Base-by-base conservation (phyloP, 2,329 filamentous ascomycete species). In the Nothophaeocryptopus gaeumannii region DNA sequence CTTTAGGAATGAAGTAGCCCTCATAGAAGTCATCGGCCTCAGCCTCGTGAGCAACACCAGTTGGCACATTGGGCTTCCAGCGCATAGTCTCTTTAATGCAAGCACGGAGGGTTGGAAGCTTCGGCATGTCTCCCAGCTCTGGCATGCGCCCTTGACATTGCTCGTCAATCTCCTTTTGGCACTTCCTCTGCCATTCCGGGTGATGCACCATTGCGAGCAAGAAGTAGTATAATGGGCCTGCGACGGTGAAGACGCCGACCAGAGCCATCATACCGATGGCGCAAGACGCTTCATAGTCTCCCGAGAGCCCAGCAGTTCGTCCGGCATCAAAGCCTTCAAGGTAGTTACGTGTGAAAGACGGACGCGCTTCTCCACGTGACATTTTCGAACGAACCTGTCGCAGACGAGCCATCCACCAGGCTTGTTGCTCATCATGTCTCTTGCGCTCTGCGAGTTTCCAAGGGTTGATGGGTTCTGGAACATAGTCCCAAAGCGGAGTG, bases 401-500 rank as follows among this genome's bases (percentile, higher is more conserved):
- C 0, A 78, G 63, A n/a, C 70, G 68, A 5, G 74, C 65, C 74
- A 78, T 75, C 72, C 75, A 80, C 72, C 76, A 79, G 0, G 63
- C 71, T 52, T 78, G 73, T 52, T 80, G 77, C 33, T 74, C 72
- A 38, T 79, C 77, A 55, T 79, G 77, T 14, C 78, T 72, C 60
- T 76, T 77, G 35, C 68, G 70, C 60, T 80, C 77, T 5, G 74
- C 73, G 11, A 67, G 67, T 63, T 79, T 79, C 78, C 78, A 80
- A 0, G 78, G 78, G 55, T 80, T 80, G 39, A 79, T 68, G 11
- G 64, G 55, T 49, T 68, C 64, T 2, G 78, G 77, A 1, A 80
- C 60, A 40, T 50, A 53, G 50, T 79, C 71, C 77, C 77, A 80
- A 0, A 81, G 68, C 4, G 77, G 77, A 3, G 77, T 79, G 35